Conservation (phyloP, 2,329 filamentous ascomycete species). For the Penicillium corylophilum region DNA sequence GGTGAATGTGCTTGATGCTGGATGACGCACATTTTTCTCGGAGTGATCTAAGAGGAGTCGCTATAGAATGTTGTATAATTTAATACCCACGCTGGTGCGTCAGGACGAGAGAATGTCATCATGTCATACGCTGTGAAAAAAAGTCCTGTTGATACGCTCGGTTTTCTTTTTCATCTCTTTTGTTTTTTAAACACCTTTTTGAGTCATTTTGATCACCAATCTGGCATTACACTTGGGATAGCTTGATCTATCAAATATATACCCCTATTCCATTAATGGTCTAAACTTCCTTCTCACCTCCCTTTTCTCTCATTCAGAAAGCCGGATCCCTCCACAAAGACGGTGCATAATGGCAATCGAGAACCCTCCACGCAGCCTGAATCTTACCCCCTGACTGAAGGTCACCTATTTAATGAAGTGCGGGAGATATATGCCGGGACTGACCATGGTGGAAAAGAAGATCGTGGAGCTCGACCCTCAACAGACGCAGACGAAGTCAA, state of each 20-base stretch:
- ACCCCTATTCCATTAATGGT: not conserved
- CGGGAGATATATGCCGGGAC: too few relatives aligned
- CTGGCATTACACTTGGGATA: not conserved
- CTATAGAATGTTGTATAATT: not conserved
- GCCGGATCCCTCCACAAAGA: too few relatives aligned
- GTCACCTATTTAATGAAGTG: too few relatives aligned
- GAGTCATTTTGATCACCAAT: not conserved
- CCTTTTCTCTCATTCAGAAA: too few relatives aligned
- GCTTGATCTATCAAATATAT: not conserved
- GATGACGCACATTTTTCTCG: not conserved
- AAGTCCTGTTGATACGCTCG: not conserved
- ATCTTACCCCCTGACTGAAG: too few relatives aligned
- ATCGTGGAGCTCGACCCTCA: too few relatives aligned
- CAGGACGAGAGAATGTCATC: not conserved
- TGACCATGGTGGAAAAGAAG: too few relatives aligned
- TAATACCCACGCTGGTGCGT: not conserved
- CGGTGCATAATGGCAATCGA: too few relatives aligned
- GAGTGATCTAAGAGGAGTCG: not conserved
- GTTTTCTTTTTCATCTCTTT: not conserved
- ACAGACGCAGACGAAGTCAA: too few relatives aligned
- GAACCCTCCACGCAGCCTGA: too few relatives aligned
- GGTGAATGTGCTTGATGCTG: not conserved
- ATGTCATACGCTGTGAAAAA: not conserved
- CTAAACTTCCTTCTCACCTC: not conserved
- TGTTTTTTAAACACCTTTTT: not conserved